A percentile compares a stretch with the other conserved stretches of the same genome.
phyloP scores from a whole-genome alignment of 805 yeast genomes.

The Wickerhamomyces strasburgensis region DNA sequence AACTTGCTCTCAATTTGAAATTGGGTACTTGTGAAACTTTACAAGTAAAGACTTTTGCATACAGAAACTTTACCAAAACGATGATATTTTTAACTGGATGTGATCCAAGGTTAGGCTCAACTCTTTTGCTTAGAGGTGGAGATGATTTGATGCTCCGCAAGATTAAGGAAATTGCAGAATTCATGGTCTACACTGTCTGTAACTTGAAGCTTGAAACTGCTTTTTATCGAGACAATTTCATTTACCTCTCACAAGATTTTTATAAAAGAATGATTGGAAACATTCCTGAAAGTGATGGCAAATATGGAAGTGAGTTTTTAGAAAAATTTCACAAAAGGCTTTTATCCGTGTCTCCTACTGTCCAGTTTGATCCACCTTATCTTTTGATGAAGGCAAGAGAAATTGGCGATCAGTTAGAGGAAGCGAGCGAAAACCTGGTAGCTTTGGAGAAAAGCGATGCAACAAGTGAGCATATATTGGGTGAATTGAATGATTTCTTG shows the following conservation, averaged over 20 bases:
- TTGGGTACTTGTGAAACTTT: slow-evolving; percentile 74
- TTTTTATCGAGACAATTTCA: slow-evolving; percentile 64
- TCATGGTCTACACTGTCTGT: slow-evolving; percentile 72
- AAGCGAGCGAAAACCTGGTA: slow-evolving; percentile 23
- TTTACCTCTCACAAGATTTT: slow-evolving; percentile 39
- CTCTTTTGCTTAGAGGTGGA: slow-evolving; percentile 83
- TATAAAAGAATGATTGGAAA: slow-evolving; percentile 24
- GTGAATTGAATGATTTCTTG: slow-evolving; percentile 13
- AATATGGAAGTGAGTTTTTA: slow-evolving; percentile 34
- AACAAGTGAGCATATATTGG: slow-evolving; percentile 5
- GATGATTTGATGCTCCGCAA: slow-evolving; percentile 54
- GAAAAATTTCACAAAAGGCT: slow-evolving; percentile 42
- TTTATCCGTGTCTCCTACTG: slow-evolving; percentile 82
- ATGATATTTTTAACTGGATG: slow-evolving; percentile 80
- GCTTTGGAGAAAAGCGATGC: slow-evolving; percentile 12
- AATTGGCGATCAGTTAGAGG: slow-evolving; percentile 38
- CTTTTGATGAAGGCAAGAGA: slow-evolving; percentile 50
- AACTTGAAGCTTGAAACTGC: slow-evolving; percentile 78
- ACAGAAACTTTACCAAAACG: slow-evolving; percentile 54
- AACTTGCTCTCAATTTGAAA: slow-evolving; percentile 62
- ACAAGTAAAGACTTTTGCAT: slow-evolving; percentile 63
- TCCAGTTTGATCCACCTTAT: slow-evolving; percentile 66
- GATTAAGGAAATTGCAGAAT: slow-evolving; percentile 74
- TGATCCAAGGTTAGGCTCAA: slow-evolving; percentile 68
- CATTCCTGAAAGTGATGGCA: slow-evolving; percentile 12